Base-by-base conservation (phyloP, 495 filamentous ascomycete genomes). In the Lindgomyces ingoldianus region DNA sequence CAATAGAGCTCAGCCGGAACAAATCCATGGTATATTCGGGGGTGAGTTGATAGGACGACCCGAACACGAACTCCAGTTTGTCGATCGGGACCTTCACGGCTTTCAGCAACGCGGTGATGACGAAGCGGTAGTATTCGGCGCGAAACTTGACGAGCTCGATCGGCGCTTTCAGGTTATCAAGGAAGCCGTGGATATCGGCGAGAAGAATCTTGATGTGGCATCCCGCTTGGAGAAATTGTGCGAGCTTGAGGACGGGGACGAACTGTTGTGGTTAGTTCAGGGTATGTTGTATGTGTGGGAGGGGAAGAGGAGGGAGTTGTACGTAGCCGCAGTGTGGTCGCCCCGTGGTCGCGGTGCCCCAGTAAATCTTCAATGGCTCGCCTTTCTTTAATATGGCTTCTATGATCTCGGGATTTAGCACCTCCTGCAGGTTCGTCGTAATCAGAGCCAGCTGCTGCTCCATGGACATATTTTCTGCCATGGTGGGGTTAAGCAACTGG, bases 381-480 rank as follows among this genome's bases (percentile, higher is more conserved):
- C 73, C 36, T 11, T 85, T 84, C 30, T 86, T 73, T 51, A 97
- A 76, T 54, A 88, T 79, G 60, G 84, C 79, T 72, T 94, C 87
- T 60, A 98, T 88, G 51, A 97, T 86, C 70, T 96, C 91, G 22
- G 84, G 85, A 67, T 93, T 91, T 49, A 98, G 83, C 33, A 93
- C 77, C 80, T 98, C 94, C 55, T 85, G 84, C 50, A 97, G 80
- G 72, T 93, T 93, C 64, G 86, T 84, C 18, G 80, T 82, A 74
- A 98, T 97, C 64, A 96, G 83, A 48, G 81, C 81, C 54, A 91
- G 78, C 69, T 80, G 81, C 56, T 83, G 75, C 24, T 66, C 63
- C 27, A 63, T 57, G 1, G 57, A 57, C 18, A 42, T 19, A 21
- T 14, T 36, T 21, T 14, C 59, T 14, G 46, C 48, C 33, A 47